Evolutionary conservation across 148 eudicot genomes (phyloP).

Genomic region (Agrostemma githago): DNA sequence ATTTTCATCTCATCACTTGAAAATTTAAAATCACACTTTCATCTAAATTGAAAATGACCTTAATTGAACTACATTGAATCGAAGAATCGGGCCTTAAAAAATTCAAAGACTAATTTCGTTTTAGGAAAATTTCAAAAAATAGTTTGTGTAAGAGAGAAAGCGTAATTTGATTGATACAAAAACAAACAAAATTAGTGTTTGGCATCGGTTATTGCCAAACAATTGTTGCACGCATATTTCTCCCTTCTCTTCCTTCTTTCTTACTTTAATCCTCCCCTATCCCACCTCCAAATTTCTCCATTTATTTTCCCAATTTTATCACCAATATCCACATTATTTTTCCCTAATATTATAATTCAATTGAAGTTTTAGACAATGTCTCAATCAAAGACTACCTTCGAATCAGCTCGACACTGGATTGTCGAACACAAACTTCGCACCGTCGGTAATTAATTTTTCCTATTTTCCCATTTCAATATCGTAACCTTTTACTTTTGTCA

Average conservation of each 20-base stretch:
- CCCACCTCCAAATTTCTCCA: neutral
- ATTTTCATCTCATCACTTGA: no score
- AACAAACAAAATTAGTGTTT: neutral
- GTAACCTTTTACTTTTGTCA: no score
- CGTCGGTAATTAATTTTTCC: conserved; percentile 37
- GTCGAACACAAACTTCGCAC: conserved; percentile 62
- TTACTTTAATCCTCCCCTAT: neutral
- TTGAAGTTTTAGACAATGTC: conserved; percentile 24
- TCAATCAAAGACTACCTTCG: conserved; percentile 35
- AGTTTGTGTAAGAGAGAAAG: no score
- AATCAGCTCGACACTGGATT: conserved; percentile 47
- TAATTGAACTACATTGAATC: no score
- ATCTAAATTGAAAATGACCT: no score
- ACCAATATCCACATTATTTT: no score
- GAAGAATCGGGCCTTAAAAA: no score
- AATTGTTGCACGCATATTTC: no score
- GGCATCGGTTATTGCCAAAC: neutral
- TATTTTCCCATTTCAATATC: neutral
- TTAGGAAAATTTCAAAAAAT: no score
- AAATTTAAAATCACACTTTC: no score
- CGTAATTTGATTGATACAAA: neutral
- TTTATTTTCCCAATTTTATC: neutral
- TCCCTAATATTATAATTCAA: neutral
- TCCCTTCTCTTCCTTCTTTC: no score
- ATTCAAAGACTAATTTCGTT: no score